phyloP scores from a whole-genome alignment of 306 rosid species.

The Begonia loranthoides region DNA sequence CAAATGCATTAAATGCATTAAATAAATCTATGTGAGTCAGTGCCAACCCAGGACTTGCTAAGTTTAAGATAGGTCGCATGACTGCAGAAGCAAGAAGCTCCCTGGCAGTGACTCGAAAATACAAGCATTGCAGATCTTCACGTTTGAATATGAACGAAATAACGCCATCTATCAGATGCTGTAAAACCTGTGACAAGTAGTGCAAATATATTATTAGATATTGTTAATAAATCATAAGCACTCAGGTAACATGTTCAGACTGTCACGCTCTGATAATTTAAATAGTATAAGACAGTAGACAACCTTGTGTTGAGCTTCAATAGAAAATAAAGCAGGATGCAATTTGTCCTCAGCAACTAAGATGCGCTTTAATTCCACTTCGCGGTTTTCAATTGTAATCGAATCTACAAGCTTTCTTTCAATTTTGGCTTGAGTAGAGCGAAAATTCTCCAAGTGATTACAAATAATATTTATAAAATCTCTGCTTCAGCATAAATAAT shows the following conservation, averaged over 20 bases:
- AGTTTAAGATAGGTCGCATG: conserved; percentile 72
- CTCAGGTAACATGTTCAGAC: conserved; percentile 1
- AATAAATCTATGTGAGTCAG: too few relatives aligned
- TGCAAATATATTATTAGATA: conserved; percentile 18
- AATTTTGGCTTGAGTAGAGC: conserved; percentile 59
- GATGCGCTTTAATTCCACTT: conserved; percentile 44
- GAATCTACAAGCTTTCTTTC: conserved; percentile 33
- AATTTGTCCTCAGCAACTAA: conserved; percentile 71
- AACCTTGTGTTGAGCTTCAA: conserved; percentile 99
- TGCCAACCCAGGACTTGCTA: conserved; percentile 75
- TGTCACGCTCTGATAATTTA: too few relatives aligned
- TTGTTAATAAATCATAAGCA: conserved; percentile 1
- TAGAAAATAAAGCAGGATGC: conserved; percentile 96
- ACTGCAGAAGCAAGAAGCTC: conserved; percentile 97
- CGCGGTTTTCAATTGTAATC: conserved; percentile 50
- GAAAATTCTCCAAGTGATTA: conserved; percentile 82
- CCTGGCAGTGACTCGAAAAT: conserved; percentile 62
- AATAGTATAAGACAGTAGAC: conserved; percentile 8
- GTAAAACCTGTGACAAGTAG: conserved; percentile 60
- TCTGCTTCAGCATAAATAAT: conserved; percentile 42
- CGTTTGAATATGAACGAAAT: conserved; percentile 60
- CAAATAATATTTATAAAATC: conserved; percentile 73
- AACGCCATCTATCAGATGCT: conserved; percentile 83
- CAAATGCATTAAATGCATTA: too few relatives aligned
- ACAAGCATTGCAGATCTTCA: conserved; percentile 78